These are phyloP conservation scores for Endocalyx cinctus DNA, from an alignment of 2,329 filamentous ascomycete genomes.

Conservation along the genomic window DNA sequence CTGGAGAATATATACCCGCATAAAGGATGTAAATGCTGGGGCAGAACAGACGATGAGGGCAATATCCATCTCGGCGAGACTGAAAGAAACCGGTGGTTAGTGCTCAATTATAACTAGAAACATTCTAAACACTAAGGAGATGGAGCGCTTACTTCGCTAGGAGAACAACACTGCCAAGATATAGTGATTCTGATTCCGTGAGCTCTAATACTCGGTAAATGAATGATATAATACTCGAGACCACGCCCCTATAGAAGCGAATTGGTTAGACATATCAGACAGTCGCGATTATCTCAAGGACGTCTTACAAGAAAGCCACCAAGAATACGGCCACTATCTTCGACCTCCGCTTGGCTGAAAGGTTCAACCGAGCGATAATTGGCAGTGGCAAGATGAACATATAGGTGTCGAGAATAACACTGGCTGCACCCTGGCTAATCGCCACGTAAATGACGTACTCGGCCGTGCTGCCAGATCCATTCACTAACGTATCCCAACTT, in stretches of 20 bases:
- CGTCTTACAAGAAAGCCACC: constrained; percentile 7
- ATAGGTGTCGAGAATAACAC: constrained; percentile 4
- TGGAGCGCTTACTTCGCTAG: constrained; percentile 1
- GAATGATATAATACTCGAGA: constrained; percentile 4
- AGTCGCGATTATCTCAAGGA: too few species aligned
- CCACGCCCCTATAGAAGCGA: constrained; percentile 4
- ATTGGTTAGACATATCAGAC: constrained; percentile 1
- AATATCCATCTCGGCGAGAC: constrained; percentile 7
- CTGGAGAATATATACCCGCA: constrained; percentile 7
- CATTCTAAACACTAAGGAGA: too few species aligned
- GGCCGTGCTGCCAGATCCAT: not conserved
- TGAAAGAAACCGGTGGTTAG: not conserved
- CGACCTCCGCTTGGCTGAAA: constrained; percentile 4
- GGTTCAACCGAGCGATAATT: constrained; percentile 5
- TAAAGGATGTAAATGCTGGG: constrained; percentile 5
- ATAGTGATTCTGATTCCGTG: too few species aligned
- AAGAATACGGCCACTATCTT: constrained; percentile 8
- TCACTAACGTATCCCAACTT: constrained; percentile 6
- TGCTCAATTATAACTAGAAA: too few species aligned
- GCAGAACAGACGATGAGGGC: constrained; percentile 8
- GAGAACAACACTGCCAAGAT: constrained; percentile 3
- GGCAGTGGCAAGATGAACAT: constrained; percentile 10
- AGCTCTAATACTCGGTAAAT: constrained; percentile 4
- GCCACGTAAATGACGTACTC: constrained; percentile 1
- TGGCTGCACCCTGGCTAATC: constrained; percentile 2